phyloP scores from a whole-genome alignment of 257 asterid genomes.

The Capsicum baccatum region DNA sequence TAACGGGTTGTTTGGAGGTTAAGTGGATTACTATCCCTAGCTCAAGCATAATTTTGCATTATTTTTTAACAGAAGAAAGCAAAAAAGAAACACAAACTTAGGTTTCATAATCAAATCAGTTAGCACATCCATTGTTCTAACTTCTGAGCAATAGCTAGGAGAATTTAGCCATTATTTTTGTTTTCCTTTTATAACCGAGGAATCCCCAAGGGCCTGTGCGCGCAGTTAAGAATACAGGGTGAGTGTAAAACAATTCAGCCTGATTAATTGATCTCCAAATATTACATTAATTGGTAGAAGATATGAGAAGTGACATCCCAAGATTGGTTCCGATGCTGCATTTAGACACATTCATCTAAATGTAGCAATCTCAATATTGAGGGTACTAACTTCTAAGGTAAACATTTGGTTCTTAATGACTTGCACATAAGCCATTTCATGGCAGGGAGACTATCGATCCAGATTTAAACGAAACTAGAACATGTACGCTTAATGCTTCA shows the following conservation, averaged over 20 bases:
- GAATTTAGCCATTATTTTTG: not conserved
- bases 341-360: not conserved
- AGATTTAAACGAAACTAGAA: not conserved
- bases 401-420: not conserved
- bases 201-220: not conserved
- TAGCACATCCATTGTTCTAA: not conserved
- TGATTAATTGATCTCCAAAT: not conserved
- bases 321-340: not conserved
- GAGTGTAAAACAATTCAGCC: not conserved
- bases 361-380: not conserved
- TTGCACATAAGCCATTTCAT: not conserved
- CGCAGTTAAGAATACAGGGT: not conserved
- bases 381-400: not conserved
- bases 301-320: not conserved
- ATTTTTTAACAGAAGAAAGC: slow-evolving; percentile 7
- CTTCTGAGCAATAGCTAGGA: not conserved
- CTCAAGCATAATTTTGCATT: not conserved
- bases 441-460: not conserved
- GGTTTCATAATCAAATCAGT: not conserved
- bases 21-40: slow-evolving; percentile 3
- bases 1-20: not conserved
- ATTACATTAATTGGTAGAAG: not conserved
- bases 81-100: not conserved
- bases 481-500: not conserved
- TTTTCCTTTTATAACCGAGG: not conserved